Evolutionary conservation across 495 filamentous ascomycete species (phyloP), one percentile per base, ranked within the genome.

Genomic region (Talaromyces adpressus): DNA sequence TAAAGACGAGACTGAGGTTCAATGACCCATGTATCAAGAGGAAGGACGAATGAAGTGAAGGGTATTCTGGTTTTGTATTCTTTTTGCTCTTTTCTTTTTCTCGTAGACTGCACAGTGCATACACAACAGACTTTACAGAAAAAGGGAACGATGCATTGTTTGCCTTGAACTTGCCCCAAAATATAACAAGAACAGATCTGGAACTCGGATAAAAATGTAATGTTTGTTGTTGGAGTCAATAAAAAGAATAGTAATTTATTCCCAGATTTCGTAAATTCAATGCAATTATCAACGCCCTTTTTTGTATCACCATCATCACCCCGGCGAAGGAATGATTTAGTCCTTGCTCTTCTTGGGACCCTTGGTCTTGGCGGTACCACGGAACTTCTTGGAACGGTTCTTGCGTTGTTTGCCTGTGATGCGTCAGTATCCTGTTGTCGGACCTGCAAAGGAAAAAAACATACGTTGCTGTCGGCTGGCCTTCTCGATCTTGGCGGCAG

Each of bases 371-470:
- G 92, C 95, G 70, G 89, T 93, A 77, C 95, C 95, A 67, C 95
- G 91, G 77, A 96, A 89, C 78, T 93, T 92, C 91, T 98, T 98
- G 81, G 89, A 87, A 76, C 93, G 86, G 91, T 99, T 99, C 90
- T 98, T 99, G 84, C 95, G 90, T 87, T 98, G 93, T 86, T 99
- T 99, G 87, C 95, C 95, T 99, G 81, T 83, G 66, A 62, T 30
- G 59, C 62, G 41, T 39, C 30, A 47, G 49, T n/a, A 54, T 9
- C 59, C 45, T 23, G 49, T 49, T 23, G 54, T 47, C 27, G 5
- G 18, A 12, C 27, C 30, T 23, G 36, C 29, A 36, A 18, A n/a
- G 6, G 5, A 22, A 4, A 22, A 4, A 25, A 52, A 95, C 95
- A 73, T 94, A 98, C 94, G 92, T 80, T 99, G 95, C 82, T 99